These are phyloP conservation scores for Lathyrus tuberosus DNA, from an alignment of 306 rosid genomes.

Conservation along the genomic window DNA sequence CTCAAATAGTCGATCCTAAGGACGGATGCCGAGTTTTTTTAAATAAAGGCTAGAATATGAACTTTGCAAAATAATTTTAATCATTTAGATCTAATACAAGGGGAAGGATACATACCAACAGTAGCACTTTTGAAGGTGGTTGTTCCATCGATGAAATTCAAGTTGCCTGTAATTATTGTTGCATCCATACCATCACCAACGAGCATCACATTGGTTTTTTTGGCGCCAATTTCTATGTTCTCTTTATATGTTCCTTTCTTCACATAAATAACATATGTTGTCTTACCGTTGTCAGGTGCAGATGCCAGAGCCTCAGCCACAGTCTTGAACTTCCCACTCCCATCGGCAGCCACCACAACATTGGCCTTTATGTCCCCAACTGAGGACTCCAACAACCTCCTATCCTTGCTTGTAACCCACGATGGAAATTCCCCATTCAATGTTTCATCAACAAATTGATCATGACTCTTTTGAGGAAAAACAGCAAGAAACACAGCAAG, in stretches of 20 bases:
- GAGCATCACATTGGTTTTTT: conserved; percentile 58
- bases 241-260: conserved; percentile 64
- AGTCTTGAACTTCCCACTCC: conserved; percentile 62
- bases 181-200: conserved; percentile 72
- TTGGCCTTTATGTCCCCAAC: conserved; percentile 46
- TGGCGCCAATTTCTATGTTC: conserved; percentile 47
- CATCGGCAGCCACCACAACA: conserved; percentile 71
- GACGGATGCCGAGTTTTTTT: too few relatives aligned
- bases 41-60: too few relatives aligned
- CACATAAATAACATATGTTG: conserved; percentile 57
- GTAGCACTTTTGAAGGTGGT: conserved; percentile 59
- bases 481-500: conserved; percentile 51
- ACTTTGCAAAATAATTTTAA: too few relatives aligned
- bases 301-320: conserved; percentile 61
- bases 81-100: background rate
- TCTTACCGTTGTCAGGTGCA: conserved; percentile 51
- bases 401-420: conserved; percentile 53
- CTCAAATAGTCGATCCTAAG: too few relatives aligned
- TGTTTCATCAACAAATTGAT: conserved; percentile 9
- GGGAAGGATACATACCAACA: conserved; percentile 45
- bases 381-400: conserved; percentile 42
- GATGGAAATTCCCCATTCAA: conserved; percentile 41
- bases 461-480: conserved; percentile 32
- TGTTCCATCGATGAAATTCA: conserved; percentile 59
- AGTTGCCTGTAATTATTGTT: conserved; percentile 62